phyloP scores from a whole-genome alignment of 2,329 filamentous ascomycete species.

The Myriosclerotinia scirpicola region DNA sequence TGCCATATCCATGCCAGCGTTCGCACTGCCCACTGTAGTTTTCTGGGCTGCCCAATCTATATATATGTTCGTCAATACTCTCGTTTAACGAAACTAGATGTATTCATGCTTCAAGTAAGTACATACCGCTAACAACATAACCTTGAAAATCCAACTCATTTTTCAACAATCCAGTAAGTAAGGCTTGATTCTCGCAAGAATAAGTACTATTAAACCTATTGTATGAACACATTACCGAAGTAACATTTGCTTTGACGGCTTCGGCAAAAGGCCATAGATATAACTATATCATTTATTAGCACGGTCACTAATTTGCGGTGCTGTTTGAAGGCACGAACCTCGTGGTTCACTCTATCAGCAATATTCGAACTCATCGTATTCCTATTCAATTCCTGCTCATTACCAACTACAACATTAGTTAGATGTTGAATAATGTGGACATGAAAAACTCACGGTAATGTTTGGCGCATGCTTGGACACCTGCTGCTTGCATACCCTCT shows the following conservation, averaged over 20 bases:
- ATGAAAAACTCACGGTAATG: slow-evolving; percentile 49
- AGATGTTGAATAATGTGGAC: slow-evolving; percentile 37
- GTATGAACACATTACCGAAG: slow-evolving; percentile 71
- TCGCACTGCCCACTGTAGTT: slow-evolving; percentile 63
- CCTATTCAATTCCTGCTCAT: slow-evolving; percentile 66
- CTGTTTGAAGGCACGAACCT: slow-evolving; percentile 57
- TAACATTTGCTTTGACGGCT: slow-evolving; percentile 64
- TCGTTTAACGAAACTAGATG: slow-evolving; percentile 37
- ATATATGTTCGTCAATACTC: neutral
- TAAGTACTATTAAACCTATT: slow-evolving; percentile 70
- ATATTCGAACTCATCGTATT: slow-evolving; percentile 56
- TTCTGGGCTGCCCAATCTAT: slow-evolving; percentile 77
- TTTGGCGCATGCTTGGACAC: slow-evolving; percentile 54
- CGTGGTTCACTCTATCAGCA: slow-evolving; percentile 66
- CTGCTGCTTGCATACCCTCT: slow-evolving; percentile 53
- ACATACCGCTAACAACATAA: slow-evolving; percentile 54
- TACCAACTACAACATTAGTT: slow-evolving; percentile 48
- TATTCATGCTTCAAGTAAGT: slow-evolving; percentile 32
- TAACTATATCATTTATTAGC: slow-evolving; percentile 26
- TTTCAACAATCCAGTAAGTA: slow-evolving; percentile 64
- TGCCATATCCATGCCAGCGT: slow-evolving; percentile 72
- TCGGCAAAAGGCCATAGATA: slow-evolving; percentile 60
- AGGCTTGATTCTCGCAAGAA: slow-evolving; percentile 62
- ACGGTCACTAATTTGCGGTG: slow-evolving; percentile 31
- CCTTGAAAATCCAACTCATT: slow-evolving; percentile 75